A percentile compares a stretch with the other conserved stretches of the same genome.
Evolutionary conservation across 1,139 yeast genomes (phyloP).

Genomic region (Hansenula sp.): DNA sequence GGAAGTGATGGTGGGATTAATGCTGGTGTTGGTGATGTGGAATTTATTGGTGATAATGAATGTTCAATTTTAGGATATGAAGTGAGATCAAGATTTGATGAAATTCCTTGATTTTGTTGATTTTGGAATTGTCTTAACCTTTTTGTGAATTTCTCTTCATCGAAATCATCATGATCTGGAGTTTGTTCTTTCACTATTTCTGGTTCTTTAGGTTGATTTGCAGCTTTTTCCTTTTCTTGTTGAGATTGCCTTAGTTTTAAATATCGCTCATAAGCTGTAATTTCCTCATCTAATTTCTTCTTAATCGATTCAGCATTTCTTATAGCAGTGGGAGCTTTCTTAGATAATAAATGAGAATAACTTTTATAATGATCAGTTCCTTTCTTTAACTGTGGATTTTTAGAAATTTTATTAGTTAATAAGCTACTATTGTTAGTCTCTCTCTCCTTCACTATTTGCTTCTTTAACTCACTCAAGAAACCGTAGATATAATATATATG

Average conservation of each 20-base stretch:
- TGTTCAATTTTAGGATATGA: conserved; percentile 1
- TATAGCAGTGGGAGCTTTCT: conserved; percentile 29
- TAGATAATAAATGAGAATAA: conserved; percentile 19
- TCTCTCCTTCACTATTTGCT: neutral
- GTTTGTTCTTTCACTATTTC: neutral
- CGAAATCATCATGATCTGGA: conserved; percentile 1
- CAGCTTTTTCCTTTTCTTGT: conserved; percentile 4
- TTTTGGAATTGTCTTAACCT: conserved; percentile 5
- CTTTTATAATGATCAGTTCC: conserved; percentile 19
- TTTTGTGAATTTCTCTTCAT: conserved; percentile 8
- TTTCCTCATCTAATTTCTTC: conserved; percentile 27
- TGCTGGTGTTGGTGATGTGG: neutral
- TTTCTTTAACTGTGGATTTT: conserved; percentile 36
- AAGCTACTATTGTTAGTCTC: conserved; percentile 20
- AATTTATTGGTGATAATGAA: neutral
- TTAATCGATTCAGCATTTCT: conserved; percentile 34
- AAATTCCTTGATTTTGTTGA: neutral
- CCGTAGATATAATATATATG: conserved; percentile 44
- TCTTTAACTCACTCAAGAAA: conserved; percentile 33
- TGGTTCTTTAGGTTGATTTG: neutral
- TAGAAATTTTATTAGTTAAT: conserved; percentile 38
- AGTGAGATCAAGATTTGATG: neutral
- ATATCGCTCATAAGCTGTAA: conserved; percentile 20
- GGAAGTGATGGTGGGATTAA: neutral
- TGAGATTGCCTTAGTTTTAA: conserved; percentile 5